Base-by-base conservation (phyloP, 768 basidiomycete species). In the Tricholoma bakamatsutake region DNA sequence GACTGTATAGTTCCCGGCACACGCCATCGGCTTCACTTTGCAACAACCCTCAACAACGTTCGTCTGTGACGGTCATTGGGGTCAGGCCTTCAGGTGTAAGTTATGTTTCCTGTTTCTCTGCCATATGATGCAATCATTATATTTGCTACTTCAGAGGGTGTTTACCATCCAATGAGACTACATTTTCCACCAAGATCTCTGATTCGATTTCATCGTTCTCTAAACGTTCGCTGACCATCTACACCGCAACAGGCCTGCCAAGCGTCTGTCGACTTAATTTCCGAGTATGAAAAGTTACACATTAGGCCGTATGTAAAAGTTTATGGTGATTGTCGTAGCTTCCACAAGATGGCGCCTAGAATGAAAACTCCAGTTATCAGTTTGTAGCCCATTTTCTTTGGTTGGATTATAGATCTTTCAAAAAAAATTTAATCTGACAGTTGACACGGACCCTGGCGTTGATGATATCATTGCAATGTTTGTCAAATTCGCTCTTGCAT, bases 61-160 rank as follows among this genome's bases (percentile, higher is more conserved):
- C 21, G 21, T 24, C 21, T 24, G 21, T 24, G 21, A 24, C 21
- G 21, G 21, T 3, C 21, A 1, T 24, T 3, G 3, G 21, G 2
- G 1, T 24, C 3, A 24, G 21, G n/a, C n/a, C 21, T 24, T 24
- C 21, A 24, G 21, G 21, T 43, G 33, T 35, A 35, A 35, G 50
- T 24, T n/a, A 24, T 34, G 12, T 21, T 2, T 4, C 15, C 4
- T 6, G 15, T 30, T 48, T 31, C n/a, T 31, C 2, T 46, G 24
- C 57, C 39, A 50, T 57, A 63, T 75, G 74, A 77, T 74, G 76
- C 66, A 71, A 58, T 65, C 58, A 54, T 67, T 75, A 87, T 88
- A 89, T 89, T 89, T 89, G 88, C 88, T 90, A 90, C 88, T 91
- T 90, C 87, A 88, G 88, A 89, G 85, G 79, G 80, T 66, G 67